Conservation (phyloP, 2,329 filamentous ascomycete genomes). For the Ceratocystiopsis brevicomis region DNA sequence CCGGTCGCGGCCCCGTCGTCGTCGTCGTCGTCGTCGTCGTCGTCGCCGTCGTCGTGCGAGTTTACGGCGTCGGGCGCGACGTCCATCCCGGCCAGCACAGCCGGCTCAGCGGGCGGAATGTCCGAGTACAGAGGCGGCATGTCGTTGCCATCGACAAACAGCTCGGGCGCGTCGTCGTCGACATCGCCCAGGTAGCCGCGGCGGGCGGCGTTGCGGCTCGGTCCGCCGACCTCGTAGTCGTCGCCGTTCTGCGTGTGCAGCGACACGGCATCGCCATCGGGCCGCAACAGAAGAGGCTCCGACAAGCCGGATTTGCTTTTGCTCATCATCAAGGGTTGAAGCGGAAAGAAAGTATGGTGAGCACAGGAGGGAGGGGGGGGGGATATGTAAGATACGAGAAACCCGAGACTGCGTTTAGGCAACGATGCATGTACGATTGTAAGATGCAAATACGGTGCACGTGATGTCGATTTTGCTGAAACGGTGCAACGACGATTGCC, state of each 20-base stretch:
- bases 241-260: slow-evolving; percentile 12
- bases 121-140: slow-evolving; percentile 29
- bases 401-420: too few relatives aligned
- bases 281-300: slow-evolving; percentile 4
- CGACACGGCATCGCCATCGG: slow-evolving; percentile 12
- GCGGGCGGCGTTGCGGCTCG: background rate
- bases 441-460: too few relatives aligned
- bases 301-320: slow-evolving; percentile 4
- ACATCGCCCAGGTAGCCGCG: background rate
- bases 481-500: too few relatives aligned
- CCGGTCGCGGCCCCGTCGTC: slow-evolving; percentile 13
- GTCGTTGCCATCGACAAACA: slow-evolving; percentile 20
- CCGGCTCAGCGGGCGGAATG: background rate
- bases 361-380: too few relatives aligned
- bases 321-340: background rate
- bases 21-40: slow-evolving; percentile 5
- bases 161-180: slow-evolving; percentile 17
- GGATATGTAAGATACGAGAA: too few relatives aligned
- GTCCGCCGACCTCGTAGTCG: background rate
- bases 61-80: background rate
- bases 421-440: too few relatives aligned
- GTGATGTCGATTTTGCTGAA: too few relatives aligned
- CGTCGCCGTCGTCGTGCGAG: slow-evolving; percentile 9
- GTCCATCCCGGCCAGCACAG: slow-evolving; percentile 7
- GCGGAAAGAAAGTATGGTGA: too few relatives aligned